Evolutionary conservation across 2,329 filamentous ascomycete genomes (phyloP), one percentile per base, ranked within the genome.

Genomic region (Aspergillus alliaceus): DNA sequence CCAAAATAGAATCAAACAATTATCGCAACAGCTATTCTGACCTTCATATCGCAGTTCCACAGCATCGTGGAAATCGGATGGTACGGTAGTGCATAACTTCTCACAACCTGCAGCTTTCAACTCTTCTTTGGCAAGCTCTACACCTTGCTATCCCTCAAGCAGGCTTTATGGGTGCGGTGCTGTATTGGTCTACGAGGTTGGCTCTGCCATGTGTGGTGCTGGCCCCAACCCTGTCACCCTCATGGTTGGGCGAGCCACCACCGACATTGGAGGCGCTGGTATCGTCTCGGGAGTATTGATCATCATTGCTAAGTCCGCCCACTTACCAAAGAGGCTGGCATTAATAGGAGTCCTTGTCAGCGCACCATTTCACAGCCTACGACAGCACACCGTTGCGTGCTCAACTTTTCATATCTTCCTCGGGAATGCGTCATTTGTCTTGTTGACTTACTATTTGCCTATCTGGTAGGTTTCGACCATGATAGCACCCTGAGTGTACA

Each of bases 11-110:
- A 68, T 22, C 64, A 64, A 44, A 72, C 69, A 12, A 73, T 74
- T 40, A 71, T 78, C 39, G 66, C 70, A 2, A 76, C 72, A 9
- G 76, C 75, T 4, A 73, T 78, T n/a, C 75, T 75, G 5, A 59
- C 58, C 15, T 78, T 79, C 54, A 77, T 75, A 2, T 37, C 44
- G 12, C 35, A 76, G 15, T 79, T 79, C 59, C 59, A 76, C 32
- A 71, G 71, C 20, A 62, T 75, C 22, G 62, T 72, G 12, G 75
- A 79, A 56, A 66, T 79, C 12, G 73, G 73, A 37, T 79, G 77
- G 77, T 79, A 79, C 53, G 72, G 72, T 9, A 71, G 67, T 20
- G 66, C 71, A 2, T 75, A 75, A 55, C 63, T 76, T 1, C 60
- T 79, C 12, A 74, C 74, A 0, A 69, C 64, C 14, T 71, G 68